These are phyloP conservation scores for Herpotrichia juniperi DNA, from an alignment of 2,329 filamentous ascomycete genomes.

Conservation along the genomic window DNA sequence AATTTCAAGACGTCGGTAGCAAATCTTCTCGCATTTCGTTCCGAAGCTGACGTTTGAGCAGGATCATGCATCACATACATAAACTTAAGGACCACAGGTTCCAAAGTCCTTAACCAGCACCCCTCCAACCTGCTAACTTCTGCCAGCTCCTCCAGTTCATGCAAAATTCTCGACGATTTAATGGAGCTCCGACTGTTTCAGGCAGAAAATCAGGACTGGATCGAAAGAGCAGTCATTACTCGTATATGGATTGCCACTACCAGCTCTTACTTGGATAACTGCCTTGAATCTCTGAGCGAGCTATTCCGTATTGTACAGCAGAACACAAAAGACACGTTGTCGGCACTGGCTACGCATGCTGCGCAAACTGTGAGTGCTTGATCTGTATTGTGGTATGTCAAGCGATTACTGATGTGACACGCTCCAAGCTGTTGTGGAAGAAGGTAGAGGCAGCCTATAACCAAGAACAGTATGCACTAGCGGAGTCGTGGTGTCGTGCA, in stretches of 20 bases:
- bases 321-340: slow-evolving; percentile 56
- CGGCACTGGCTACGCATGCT: slow-evolving; percentile 67
- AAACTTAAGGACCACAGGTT: slow-evolving; percentile 59
- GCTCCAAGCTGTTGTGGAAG: slow-evolving; percentile 79
- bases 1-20: slow-evolving; percentile 64
- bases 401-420: slow-evolving; percentile 8
- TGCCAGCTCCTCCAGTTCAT: slow-evolving; percentile 45
- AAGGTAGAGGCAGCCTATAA: slow-evolving; percentile 66
- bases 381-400: neutral
- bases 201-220: slow-evolving; percentile 61
- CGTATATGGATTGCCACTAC: slow-evolving; percentile 69
- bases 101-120: neutral
- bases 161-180: slow-evolving; percentile 66
- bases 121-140: slow-evolving; percentile 6
- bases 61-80: slow-evolving; percentile 70
- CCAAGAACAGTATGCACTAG: slow-evolving; percentile 58
- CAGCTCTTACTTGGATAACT: slow-evolving; percentile 44
- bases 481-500: slow-evolving; percentile 74
- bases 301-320: slow-evolving; percentile 56
- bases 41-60: slow-evolving; percentile 21
- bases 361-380: slow-evolving; percentile 65
- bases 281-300: slow-evolving; percentile 46
- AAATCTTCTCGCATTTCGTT: neutral
- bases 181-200: slow-evolving; percentile 63
- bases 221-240: slow-evolving; percentile 72